These are phyloP conservation scores for Isochrysis galbana DNA, from an alignment of 78 protist species.

Conservation along the genomic window DNA sequence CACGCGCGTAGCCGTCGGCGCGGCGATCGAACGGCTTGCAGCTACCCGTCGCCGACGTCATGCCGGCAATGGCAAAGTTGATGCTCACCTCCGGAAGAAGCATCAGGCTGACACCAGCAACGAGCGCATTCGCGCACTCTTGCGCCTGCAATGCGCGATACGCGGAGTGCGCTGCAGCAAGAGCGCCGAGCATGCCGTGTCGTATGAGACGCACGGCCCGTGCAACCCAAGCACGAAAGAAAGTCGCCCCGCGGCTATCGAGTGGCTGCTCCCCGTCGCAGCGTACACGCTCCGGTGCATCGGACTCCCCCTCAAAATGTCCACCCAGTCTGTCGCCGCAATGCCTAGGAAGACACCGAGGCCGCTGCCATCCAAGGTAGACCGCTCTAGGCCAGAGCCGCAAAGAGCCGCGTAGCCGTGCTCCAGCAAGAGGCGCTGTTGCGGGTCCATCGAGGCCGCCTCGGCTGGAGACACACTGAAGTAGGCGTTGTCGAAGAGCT, in stretches of 20 bases:
- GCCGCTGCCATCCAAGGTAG: background rate
- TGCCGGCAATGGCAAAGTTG: background rate
- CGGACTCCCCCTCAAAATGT: background rate
- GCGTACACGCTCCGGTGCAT: background rate
- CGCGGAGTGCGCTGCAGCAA: slow-evolving; percentile 75
- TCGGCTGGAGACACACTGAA: background rate
- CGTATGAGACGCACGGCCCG: slow-evolving; percentile 81
- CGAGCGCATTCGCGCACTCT: background rate
- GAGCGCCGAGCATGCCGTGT: slow-evolving; percentile 87
- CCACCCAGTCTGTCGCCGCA: background rate
- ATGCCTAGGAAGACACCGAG: background rate
- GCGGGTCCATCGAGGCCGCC: slow-evolving; percentile 23
- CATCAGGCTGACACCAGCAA: background rate
- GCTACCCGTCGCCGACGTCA: slow-evolving; percentile 61
- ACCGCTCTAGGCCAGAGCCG: background rate
- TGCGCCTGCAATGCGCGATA: slow-evolving; percentile 17
- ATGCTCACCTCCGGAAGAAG: background rate
- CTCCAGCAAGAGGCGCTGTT: slow-evolving; percentile 31
- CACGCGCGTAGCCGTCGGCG: slow-evolving; percentile 85
- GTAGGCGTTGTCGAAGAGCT: background rate
- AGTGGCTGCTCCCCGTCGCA: background rate
- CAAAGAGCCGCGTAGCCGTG: background rate
- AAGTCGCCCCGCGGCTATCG: slow-evolving; percentile 50
- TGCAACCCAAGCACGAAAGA: slow-evolving; percentile 67
- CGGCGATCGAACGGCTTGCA: slow-evolving; percentile 69